phyloP scores from a whole-genome alignment of 306 rosid genomes.

The Geum urbanum region DNA sequence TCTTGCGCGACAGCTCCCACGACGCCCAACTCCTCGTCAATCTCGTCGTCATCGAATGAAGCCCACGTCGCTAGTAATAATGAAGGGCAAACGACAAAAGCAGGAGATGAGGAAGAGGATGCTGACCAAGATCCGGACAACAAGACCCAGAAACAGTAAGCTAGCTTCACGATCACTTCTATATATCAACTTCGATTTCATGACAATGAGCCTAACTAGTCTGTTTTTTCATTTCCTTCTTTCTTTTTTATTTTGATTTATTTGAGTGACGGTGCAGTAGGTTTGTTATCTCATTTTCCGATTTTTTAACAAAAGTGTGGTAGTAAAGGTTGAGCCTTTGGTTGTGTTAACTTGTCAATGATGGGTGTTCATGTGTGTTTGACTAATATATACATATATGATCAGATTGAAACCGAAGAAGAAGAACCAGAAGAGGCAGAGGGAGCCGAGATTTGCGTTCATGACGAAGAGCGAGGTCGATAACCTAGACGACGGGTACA shows the following conservation, averaged over 20 bases:
- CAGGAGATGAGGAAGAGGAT: slow-evolving; percentile 16
- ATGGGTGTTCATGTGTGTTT: slow-evolving; percentile 17
- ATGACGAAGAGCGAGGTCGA: slow-evolving; percentile 84
- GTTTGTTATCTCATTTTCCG: slow-evolving; percentile 10
- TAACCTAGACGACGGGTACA: slow-evolving; percentile 78
- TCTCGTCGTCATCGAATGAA: slow-evolving; percentile 67
- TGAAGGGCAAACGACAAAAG: slow-evolving; percentile 21
- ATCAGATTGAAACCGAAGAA: slow-evolving; percentile 62
- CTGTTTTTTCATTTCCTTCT: neutral
- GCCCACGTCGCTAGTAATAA: slow-evolving; percentile 18
- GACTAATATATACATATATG: neutral
- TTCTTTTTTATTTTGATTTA: neutral
- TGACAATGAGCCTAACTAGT: neutral
- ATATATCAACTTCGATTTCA: neutral
- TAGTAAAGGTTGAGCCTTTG: neutral
- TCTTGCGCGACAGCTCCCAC: slow-evolving; percentile 38
- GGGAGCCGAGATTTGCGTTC: slow-evolving; percentile 76
- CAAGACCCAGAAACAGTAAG: slow-evolving; percentile 64
- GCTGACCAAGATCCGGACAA: slow-evolving; percentile 45
- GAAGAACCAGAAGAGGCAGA: slow-evolving; percentile 69
- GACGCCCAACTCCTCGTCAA: slow-evolving; percentile 58
- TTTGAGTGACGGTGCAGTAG: neutral
- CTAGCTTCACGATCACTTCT: neutral
- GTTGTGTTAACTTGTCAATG: neutral
- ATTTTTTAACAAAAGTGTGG: neutral